Percentiles rank a stretch among this genome's conserved stretches.
Conservation (phyloP, 371 early-diverging fungal species). For the Catenaria anguillulae region DNA sequence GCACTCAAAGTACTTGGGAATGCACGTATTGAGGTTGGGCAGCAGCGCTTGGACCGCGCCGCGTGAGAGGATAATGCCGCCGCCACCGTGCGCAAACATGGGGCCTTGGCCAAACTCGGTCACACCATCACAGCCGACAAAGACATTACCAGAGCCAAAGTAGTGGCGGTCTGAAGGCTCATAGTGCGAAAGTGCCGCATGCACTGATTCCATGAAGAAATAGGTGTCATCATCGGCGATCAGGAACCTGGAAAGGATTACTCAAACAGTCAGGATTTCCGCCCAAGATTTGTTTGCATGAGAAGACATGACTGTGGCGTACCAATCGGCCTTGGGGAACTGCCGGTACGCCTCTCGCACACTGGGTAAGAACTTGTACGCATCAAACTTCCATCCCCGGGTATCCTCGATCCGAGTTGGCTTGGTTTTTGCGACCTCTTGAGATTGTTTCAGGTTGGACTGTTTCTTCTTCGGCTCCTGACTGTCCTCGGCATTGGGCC, state of each 20-base stretch:
- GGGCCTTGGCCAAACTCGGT: constrained; percentile 25
- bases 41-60: constrained; percentile 1
- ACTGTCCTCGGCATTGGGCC: background rate
- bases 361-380: constrained; percentile 35
- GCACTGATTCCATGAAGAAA: constrained; percentile 19
- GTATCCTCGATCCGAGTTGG: background rate
- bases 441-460: no score
- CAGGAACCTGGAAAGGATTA: constrained; percentile 5
- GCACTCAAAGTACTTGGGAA: constrained; percentile 5
- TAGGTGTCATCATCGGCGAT: constrained; percentile 43
- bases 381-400: constrained; percentile 30
- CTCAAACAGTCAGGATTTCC: no score
- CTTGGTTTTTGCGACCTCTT: no score
- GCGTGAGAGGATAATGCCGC: background rate
- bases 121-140: constrained; percentile 26
- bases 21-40: background rate
- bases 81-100: constrained; percentile 21
- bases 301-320: background rate
- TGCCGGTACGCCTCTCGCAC: constrained; percentile 18
- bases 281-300: no score
- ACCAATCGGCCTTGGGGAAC: constrained; percentile 35
- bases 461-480: background rate
- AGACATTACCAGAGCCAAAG: constrained; percentile 23
- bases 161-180: constrained; percentile 21
- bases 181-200: constrained; percentile 10